These are phyloP conservation scores for Chlorella sorokiniana DNA, from an alignment of 139 green algal genomes.

Conservation along the genomic window DNA sequence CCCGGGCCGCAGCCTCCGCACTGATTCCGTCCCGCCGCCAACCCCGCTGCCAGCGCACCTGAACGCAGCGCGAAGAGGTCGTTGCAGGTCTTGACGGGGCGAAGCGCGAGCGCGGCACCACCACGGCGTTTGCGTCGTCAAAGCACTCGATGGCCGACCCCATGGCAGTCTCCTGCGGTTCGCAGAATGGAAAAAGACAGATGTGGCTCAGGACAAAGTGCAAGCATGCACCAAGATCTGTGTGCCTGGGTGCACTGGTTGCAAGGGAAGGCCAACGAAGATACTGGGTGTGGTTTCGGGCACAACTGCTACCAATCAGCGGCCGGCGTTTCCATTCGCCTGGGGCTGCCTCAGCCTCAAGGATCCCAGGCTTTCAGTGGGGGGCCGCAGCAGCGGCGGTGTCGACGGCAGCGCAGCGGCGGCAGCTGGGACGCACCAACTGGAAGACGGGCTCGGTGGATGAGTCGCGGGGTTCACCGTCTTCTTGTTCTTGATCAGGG, in stretches of 20 bases:
- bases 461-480: constrained; percentile 90
- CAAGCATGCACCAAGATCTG: not conserved
- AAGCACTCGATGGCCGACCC: constrained; percentile 90
- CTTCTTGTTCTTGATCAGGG: constrained; percentile 96
- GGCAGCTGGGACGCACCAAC: constrained; percentile 47
- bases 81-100: constrained; percentile 93
- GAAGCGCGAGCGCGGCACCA: constrained; percentile 88
- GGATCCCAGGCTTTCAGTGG: too few species aligned
- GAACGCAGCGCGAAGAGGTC: constrained; percentile 88
- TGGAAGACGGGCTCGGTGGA: constrained; percentile 80
- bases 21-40: not conserved
- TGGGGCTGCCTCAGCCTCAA: too few species aligned
- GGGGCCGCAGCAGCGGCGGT: too few species aligned
- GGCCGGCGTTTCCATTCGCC: too few species aligned
- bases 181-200: not conserved
- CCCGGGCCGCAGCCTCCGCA: not conserved
- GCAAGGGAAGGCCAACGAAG: too few species aligned
- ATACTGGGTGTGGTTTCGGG: too few species aligned
- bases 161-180: constrained; percentile 26
- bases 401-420: too few species aligned
- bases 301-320: too few species aligned
- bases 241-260: not conserved
- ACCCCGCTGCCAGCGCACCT: constrained; percentile 41
- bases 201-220: not conserved
- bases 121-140: constrained; percentile 76